Conservation (phyloP, 164 flowering plant genomes). For the Buxus sempervirens region DNA sequence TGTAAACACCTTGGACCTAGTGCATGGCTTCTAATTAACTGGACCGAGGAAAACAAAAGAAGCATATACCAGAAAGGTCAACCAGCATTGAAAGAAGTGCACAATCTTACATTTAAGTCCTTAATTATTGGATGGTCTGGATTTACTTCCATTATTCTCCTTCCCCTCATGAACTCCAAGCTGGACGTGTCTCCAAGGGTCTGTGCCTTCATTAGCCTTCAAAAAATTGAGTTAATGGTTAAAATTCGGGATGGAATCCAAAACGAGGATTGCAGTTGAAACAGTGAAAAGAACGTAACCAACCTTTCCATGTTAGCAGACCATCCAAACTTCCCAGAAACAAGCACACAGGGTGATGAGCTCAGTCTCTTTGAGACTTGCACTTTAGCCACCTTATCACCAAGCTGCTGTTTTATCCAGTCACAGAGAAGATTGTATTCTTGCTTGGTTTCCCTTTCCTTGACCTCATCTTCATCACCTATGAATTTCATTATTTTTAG, state of each 20-base stretch:
- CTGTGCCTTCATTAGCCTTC: slow-evolving; percentile 93
- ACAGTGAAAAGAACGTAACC: background rate
- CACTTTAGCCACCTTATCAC: slow-evolving; percentile 95
- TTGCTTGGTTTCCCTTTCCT: slow-evolving; percentile 80
- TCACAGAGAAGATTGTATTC: slow-evolving; percentile 86
- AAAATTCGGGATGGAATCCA: background rate
- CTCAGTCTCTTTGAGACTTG: slow-evolving; percentile 88
- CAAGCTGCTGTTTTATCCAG: slow-evolving; percentile 96
- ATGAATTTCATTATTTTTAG: no score
- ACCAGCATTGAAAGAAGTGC: background rate
- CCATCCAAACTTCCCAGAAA: slow-evolving; percentile 99
- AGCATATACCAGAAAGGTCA: no score
- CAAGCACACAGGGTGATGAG: slow-evolving; percentile 98
- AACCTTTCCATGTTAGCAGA: slow-evolving; percentile 99
- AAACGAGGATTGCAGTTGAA: background rate
- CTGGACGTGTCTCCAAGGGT: slow-evolving; percentile 84
- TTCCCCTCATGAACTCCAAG: slow-evolving; percentile 92
- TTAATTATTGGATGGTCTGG: slow-evolving; percentile 91
- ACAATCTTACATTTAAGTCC: slow-evolving; percentile 67
- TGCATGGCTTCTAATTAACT: no score
- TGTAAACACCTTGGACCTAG: no score
- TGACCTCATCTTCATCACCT: slow-evolving; percentile 96
- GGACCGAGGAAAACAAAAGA: no score
- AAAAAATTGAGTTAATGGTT: slow-evolving; percentile 8
- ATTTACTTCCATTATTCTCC: slow-evolving; percentile 88